Conservation (phyloP, 805 yeast species). For the Pichia paraexigua region DNA sequence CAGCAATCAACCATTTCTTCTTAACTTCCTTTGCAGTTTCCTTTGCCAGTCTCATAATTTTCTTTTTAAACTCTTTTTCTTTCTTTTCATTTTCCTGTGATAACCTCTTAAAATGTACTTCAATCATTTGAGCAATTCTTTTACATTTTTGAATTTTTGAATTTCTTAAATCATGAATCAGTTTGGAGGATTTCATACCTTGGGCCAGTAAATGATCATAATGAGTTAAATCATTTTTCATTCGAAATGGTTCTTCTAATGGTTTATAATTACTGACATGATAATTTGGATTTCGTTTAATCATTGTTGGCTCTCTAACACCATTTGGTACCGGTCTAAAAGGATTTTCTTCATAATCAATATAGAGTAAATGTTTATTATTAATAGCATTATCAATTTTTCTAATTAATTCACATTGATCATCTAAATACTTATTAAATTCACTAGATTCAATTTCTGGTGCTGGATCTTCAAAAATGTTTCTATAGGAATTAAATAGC, state of each 20-base stretch:
- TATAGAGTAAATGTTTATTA: conserved; percentile 31
- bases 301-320: conserved; percentile 31
- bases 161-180: conserved; percentile 58
- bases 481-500: conserved; percentile 47
- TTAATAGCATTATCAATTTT: conserved; percentile 41
- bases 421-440: conserved; percentile 45
- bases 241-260: conserved; percentile 36
- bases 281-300: conserved; percentile 25
- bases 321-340: conserved; percentile 42
- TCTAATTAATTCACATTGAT: conserved; percentile 39
- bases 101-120: conserved; percentile 75
- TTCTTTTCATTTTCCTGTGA: conserved; percentile 85
- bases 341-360: conserved; percentile 36
- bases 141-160: conserved; percentile 60
- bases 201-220: conserved; percentile 73
- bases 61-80: conserved; percentile 65
- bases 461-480: conserved; percentile 43
- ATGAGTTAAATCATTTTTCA: conserved; percentile 38
- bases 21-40: conserved; percentile 77
- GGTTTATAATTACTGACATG: conserved; percentile 25
- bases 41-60: conserved; percentile 63
- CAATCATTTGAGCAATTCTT: conserved; percentile 74
- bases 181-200: conserved; percentile 60
- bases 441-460: conserved; percentile 51
- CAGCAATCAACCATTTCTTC: conserved; percentile 86